Percentiles rank a stretch among this genome's conserved stretches.
Conservation (phyloP, 495 filamentous ascomycete genomes). For the Neurospora sp. region DNA sequence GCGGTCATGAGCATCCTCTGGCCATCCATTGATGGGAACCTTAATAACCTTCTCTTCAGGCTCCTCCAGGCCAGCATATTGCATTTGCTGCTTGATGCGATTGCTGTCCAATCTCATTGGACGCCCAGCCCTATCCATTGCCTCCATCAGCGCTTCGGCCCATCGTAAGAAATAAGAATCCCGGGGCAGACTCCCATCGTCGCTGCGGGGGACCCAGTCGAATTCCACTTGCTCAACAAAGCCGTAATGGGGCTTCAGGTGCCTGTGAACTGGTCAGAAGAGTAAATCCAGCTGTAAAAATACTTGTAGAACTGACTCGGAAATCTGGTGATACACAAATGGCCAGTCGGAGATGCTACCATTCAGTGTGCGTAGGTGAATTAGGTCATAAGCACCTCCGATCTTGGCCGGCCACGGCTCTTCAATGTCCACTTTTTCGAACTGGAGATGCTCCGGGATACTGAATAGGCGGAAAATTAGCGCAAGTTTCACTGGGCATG, state of each 20-base stretch:
- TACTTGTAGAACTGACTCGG: slow-evolving; percentile 38
- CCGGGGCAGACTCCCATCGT: slow-evolving; percentile 47
- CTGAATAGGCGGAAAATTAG: slow-evolving; percentile 26
- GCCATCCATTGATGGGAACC: slow-evolving; percentile 73
- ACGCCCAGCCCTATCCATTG: slow-evolving; percentile 53
- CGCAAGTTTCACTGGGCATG: not conserved
- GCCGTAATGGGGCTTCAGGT: slow-evolving; percentile 68
- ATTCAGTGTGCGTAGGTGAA: slow-evolving; percentile 71
- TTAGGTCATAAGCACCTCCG: slow-evolving; percentile 71
- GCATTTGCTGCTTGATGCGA: slow-evolving; percentile 50
- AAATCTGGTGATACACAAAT: slow-evolving; percentile 58
- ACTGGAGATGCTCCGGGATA: slow-evolving; percentile 31
- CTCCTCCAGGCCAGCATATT: slow-evolving; percentile 70
- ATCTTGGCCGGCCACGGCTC: slow-evolving; percentile 56
- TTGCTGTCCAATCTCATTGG: slow-evolving; percentile 57
- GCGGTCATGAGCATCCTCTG: slow-evolving; percentile 52
- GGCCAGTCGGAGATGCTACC: slow-evolving; percentile 76
- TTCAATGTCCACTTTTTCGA: slow-evolving; percentile 54
- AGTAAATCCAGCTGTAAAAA: not conserved
- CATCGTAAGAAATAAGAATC: slow-evolving; percentile 47
- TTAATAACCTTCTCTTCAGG: slow-evolving; percentile 65
- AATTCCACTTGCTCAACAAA: slow-evolving; percentile 91
- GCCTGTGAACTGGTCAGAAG: slow-evolving; percentile 32
- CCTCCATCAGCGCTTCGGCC: slow-evolving; percentile 58
- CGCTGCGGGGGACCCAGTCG: slow-evolving; percentile 68